These are phyloP conservation scores for Lactifluus pinguis DNA, from an alignment of 768 basidiomycete genomes.

Conservation along the genomic window DNA sequence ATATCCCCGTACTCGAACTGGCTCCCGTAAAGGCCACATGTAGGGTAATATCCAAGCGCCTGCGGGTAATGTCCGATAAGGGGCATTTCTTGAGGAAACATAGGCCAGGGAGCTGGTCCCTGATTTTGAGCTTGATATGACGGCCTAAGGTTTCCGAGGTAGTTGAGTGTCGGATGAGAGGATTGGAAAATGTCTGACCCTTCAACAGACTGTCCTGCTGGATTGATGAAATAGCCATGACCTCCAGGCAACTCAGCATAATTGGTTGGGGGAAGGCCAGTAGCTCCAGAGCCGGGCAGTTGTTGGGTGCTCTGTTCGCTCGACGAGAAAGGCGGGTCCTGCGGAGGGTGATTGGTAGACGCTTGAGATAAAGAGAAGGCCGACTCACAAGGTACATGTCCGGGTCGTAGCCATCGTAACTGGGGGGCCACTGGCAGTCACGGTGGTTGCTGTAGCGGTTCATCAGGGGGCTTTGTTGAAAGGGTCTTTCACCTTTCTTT, in stretches of 20 bases:
- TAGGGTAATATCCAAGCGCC: too few species aligned
- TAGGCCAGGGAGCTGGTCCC: not conserved
- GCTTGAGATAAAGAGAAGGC: not conserved
- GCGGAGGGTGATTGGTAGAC: not conserved
- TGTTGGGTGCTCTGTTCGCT: not conserved
- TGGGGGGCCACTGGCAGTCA: too few species aligned
- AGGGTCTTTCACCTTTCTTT: not conserved
- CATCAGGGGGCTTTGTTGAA: not conserved
- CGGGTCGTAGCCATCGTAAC: not conserved
- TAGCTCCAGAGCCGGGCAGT: not conserved
- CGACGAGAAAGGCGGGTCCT: not conserved
- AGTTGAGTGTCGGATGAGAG: not conserved
- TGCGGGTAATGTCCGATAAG: not conserved
- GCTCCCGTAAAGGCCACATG: too few species aligned
- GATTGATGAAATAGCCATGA: not conserved
- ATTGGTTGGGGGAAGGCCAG: not conserved
- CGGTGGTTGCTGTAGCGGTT: not conserved
- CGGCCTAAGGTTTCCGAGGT: not conserved
- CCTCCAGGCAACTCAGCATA: not conserved
- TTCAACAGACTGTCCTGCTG: not conserved
- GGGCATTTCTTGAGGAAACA: not conserved
- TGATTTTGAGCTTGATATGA: not conserved
- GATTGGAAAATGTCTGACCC: too few species aligned
- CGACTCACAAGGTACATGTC: not conserved
- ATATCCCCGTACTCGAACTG: not conserved